Conservation (phyloP, 306 rosid species). For the Prinsepia uniflora region DNA sequence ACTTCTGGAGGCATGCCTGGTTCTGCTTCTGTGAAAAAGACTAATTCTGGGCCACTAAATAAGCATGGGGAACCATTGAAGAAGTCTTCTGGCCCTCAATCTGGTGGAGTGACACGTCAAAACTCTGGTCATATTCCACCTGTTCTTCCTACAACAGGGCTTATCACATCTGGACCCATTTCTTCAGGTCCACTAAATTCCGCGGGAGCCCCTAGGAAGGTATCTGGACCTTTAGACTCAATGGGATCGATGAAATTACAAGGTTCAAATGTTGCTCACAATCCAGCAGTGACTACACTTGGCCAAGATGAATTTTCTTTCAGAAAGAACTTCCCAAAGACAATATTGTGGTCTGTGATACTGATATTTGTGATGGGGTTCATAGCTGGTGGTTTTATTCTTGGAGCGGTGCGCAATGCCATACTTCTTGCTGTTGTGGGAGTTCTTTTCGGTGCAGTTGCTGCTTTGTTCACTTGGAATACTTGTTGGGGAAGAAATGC, state of each 20-base stretch:
- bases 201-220: constrained; percentile 98
- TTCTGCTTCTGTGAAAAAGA: constrained; percentile 76
- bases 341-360: constrained; percentile 89
- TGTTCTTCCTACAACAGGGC: constrained; percentile 88
- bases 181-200: constrained; percentile 89
- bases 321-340: constrained; percentile 82
- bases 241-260: constrained; percentile 75
- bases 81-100: constrained; percentile 96
- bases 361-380: constrained; percentile 95
- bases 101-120: constrained; percentile 95
- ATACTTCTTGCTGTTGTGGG: constrained; percentile 86
- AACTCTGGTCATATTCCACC: constrained; percentile 98
- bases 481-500: constrained; percentile 89
- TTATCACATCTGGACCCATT: constrained; percentile 92
- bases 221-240: constrained; percentile 85
- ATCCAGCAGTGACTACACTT: constrained; percentile 80
- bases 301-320: constrained; percentile 80
- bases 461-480: constrained; percentile 86
- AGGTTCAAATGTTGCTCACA: constrained; percentile 46
- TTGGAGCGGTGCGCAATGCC: constrained; percentile 93
- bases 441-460: constrained; percentile 67
- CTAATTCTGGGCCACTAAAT: constrained; percentile 92
- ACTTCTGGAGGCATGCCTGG: constrained; percentile 62
- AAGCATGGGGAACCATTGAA: constrained; percentile 96
- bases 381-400: constrained; percentile 97